A percentile compares a stretch with the other conserved stretches of the same genome.
Evolutionary conservation across 2,329 filamentous ascomycete species (phyloP).

Genomic region (Pseudogymnoascus sp.): DNA sequence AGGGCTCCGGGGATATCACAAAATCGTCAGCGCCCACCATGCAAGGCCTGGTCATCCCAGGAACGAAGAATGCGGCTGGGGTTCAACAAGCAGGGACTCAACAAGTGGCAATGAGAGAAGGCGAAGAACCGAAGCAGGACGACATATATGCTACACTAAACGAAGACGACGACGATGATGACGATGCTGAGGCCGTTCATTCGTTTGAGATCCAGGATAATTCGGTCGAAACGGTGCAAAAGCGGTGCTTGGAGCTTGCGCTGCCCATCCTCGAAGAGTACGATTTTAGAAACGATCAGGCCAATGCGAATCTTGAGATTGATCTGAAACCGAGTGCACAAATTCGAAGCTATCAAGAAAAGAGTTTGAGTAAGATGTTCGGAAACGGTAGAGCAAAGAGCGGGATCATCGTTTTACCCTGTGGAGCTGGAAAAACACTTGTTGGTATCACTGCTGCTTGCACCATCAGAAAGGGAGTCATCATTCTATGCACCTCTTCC

Average conservation of each 20-base stretch:
- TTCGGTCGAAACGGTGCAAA: slow-evolving; percentile 78
- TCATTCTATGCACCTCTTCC: slow-evolving; percentile 90
- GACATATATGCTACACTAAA: slow-evolving; percentile 66
- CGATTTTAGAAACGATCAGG: slow-evolving; percentile 85
- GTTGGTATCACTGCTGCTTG: slow-evolving; percentile 98
- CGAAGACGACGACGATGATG: slow-evolving; percentile 73
- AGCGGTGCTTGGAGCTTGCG: slow-evolving; percentile 77
- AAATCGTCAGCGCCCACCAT: slow-evolving; percentile 79
- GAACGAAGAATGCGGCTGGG: slow-evolving; percentile 86
- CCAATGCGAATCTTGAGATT: slow-evolving; percentile 87
- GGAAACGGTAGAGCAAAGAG: slow-evolving; percentile 95
- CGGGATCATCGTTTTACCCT: slow-evolving; percentile 93
- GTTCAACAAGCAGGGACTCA: slow-evolving; percentile 61
- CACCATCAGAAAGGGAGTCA: slow-evolving; percentile 93
- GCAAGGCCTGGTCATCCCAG: slow-evolving; percentile 81
- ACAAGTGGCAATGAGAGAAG: slow-evolving; percentile 33
- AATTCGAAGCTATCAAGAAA: slow-evolving; percentile 92
- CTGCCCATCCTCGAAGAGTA: slow-evolving; percentile 93
- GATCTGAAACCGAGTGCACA: slow-evolving; percentile 82
- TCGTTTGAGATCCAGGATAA: slow-evolving; percentile 83
- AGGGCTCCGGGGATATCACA: slow-evolving; percentile 61
- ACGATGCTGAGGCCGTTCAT: slow-evolving; percentile 80
- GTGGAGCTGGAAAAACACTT: slow-evolving; percentile 91
- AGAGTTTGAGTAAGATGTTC: slow-evolving; percentile 98
- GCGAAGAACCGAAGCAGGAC: slow-evolving; percentile 48